These are phyloP conservation scores for Schwanniomyces yamadae DNA, from an alignment of 805 yeast genomes.

Conservation along the genomic window DNA sequence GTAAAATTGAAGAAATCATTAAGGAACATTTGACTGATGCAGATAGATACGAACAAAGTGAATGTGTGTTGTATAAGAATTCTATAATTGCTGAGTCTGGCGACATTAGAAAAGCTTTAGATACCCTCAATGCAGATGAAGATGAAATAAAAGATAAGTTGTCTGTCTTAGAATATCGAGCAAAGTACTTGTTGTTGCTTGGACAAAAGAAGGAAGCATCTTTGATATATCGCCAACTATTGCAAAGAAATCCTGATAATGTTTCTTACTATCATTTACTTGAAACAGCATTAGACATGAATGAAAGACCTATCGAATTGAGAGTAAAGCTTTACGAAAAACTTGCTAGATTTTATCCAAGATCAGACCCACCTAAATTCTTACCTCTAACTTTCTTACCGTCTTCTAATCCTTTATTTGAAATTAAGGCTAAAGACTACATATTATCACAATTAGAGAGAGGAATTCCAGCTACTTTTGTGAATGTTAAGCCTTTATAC, in stretches of 20 bases:
- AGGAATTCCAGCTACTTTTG: slow-evolving; percentile 90
- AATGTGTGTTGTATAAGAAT: slow-evolving; percentile 73
- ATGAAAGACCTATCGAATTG: slow-evolving; percentile 39
- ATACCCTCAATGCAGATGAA: slow-evolving; percentile 52
- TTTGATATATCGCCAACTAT: slow-evolving; percentile 59
- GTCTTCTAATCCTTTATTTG: slow-evolving; percentile 50
- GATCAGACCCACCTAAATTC: slow-evolving; percentile 74
- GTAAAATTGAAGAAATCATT: slow-evolving; percentile 73
- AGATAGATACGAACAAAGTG: slow-evolving; percentile 78
- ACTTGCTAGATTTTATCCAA: slow-evolving; percentile 71
- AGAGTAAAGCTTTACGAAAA: slow-evolving; percentile 64
- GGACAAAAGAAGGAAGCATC: slow-evolving; percentile 65
- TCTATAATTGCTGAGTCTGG: slow-evolving; percentile 63
- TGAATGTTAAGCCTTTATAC: slow-evolving; percentile 80
- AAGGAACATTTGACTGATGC: slow-evolving; percentile 63
- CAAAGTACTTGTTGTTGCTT: slow-evolving; percentile 57
- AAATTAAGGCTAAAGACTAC: slow-evolving; percentile 49
- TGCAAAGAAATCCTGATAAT: slow-evolving; percentile 86
- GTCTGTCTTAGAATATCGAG: slow-evolving; percentile 64
- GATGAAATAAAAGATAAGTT: slow-evolving; percentile 54
- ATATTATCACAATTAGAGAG: slow-evolving; percentile 61
- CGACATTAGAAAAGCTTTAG: slow-evolving; percentile 61
- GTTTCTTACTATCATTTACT: slow-evolving; percentile 60
- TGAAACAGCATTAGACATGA: slow-evolving; percentile 62
- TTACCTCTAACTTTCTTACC: slow-evolving; percentile 74